Conservation (phyloP, 2,329 filamentous ascomycete genomes). For the Colletotrichum sp. region DNA sequence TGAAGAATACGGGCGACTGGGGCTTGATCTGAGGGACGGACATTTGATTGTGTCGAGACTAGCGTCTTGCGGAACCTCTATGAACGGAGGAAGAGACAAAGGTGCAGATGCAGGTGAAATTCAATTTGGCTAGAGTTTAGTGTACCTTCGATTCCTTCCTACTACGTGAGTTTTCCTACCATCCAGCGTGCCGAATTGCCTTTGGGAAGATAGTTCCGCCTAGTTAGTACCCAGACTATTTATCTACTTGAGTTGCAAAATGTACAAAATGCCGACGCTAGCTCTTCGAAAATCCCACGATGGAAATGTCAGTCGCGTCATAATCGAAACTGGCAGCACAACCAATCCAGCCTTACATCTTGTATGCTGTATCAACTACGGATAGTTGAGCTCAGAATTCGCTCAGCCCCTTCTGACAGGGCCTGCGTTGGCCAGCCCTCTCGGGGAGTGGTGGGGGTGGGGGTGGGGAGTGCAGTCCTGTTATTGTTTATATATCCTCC, state of each 20-base stretch:
- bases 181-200: not conserved
- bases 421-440: not conserved
- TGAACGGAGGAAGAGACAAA: not conserved
- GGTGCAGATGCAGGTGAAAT: not conserved
- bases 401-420: not conserved
- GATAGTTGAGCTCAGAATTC: not conserved
- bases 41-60: not conserved
- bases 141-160: accelerated
- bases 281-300: not conserved
- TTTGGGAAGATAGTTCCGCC: not conserved
- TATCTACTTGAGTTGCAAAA: not conserved
- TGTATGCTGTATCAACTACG: not conserved
- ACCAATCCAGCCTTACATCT: not conserved
- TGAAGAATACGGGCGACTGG: not conserved
- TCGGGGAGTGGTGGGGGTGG: not conserved
- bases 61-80: not conserved
- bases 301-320: not conserved
- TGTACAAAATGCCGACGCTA: not conserved
- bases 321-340: not conserved
- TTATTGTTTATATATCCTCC: not conserved
- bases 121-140: not conserved
- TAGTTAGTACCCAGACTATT: accelerated
- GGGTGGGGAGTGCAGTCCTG: not conserved
- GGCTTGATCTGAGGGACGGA: not conserved
- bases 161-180: accelerated